phyloP scores from a whole-genome alignment of 371 early-diverging fungal species.

The Syncephalis fuscata region DNA sequence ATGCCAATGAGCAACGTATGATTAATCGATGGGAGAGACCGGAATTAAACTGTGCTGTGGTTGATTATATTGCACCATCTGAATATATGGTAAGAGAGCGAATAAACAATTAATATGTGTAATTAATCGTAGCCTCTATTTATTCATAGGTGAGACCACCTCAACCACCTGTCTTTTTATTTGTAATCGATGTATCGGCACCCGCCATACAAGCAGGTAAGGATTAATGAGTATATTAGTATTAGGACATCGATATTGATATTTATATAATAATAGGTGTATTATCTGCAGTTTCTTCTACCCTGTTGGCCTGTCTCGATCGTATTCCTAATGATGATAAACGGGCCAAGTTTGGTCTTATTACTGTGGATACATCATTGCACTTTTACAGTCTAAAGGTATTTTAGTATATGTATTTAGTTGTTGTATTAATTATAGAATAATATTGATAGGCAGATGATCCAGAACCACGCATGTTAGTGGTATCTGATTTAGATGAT shows the following conservation, averaged over 20 bases:
- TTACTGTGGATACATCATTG: constrained; percentile 75
- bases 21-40: constrained; percentile 74
- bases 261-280: constrained; percentile 15
- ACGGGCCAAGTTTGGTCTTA: constrained; percentile 72
- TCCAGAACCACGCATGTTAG: constrained; percentile 82
- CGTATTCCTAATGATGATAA: constrained; percentile 76
- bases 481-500: constrained; percentile 82
- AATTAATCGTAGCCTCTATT: neutral
- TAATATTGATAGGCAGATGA: constrained; percentile 11
- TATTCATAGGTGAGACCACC: constrained; percentile 53
- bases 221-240: neutral
- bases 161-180: constrained; percentile 82
- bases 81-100: constrained; percentile 71
- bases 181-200: constrained; percentile 86
- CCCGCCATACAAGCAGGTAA: constrained; percentile 63
- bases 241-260: neutral
- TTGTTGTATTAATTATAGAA: neutral
- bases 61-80: constrained; percentile 89
- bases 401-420: neutral
- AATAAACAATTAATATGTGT: neutral
- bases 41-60: constrained; percentile 74
- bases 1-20: constrained; percentile 56
- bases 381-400: constrained; percentile 77
- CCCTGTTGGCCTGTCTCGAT: constrained; percentile 71
- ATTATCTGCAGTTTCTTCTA: constrained; percentile 54